phyloP scores from a whole-genome alignment of 257 asterid genomes.

The Ophiorrhiza pumila region DNA sequence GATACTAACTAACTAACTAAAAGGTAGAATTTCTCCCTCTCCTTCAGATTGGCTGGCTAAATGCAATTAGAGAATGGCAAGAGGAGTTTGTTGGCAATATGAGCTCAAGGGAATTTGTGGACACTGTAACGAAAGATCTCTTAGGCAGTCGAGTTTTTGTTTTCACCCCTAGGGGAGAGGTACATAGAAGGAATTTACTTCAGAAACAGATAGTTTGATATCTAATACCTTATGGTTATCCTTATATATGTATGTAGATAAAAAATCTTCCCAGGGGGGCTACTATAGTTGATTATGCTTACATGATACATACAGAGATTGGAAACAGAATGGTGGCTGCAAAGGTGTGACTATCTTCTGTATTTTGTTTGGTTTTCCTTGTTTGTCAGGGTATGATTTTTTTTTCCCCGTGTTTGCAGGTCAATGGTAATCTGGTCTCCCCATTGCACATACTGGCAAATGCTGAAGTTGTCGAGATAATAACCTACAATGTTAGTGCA shows the following conservation, averaged over 20 bases:
- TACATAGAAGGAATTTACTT: constrained; percentile 16
- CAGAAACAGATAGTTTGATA: constrained; percentile 1
- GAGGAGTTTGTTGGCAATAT: constrained; percentile 95
- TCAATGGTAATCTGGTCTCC: constrained; percentile 85
- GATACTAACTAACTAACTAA: constrained; percentile 22
- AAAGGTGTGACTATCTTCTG: constrained; percentile 42
- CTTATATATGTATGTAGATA: constrained; percentile 40
- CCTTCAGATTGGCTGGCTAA: constrained; percentile 90
- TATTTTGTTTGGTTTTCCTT: constrained; percentile 11
- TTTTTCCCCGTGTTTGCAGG: constrained; percentile 48
- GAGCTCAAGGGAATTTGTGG: constrained; percentile 96
- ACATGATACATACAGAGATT: constrained; percentile 84
- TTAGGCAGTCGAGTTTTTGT: constrained; percentile 93
- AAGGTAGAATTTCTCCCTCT: constrained; percentile 16
- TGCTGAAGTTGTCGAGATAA: constrained; percentile 89
- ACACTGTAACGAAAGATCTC: constrained; percentile 82
- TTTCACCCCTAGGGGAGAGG: constrained; percentile 98
- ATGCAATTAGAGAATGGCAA: constrained; percentile 98
- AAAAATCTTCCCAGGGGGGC: constrained; percentile 89
- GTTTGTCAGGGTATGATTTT: constrained; percentile 15
- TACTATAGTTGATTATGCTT: constrained; percentile 77
- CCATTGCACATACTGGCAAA: constrained; percentile 74
- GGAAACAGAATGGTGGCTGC: constrained; percentile 97
- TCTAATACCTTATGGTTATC: constrained; percentile 4
- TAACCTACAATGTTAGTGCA: constrained; percentile 71